A percentile compares a stretch with the other conserved stretches of the same genome.
These are phyloP conservation scores for Paralagenidium karlingii DNA, from an alignment of 352 stramenopile species.

Conservation along the genomic window DNA sequence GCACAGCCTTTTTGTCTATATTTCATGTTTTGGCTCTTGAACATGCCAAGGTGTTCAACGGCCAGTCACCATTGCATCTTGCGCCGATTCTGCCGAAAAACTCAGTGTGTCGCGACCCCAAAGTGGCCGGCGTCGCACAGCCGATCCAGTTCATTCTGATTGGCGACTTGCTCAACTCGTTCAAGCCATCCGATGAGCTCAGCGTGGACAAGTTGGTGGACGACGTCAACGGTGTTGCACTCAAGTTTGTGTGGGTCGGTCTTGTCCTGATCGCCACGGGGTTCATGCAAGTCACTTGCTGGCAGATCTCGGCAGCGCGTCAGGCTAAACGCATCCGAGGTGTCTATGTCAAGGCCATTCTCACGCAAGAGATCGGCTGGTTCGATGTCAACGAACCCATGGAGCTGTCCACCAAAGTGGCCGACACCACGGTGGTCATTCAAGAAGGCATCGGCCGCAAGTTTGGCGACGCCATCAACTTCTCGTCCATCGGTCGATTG, in stretches of 20 bases:
- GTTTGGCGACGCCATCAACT: conserved; percentile 37
- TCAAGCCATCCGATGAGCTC: conserved; percentile 28
- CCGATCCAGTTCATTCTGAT: conserved; percentile 63
- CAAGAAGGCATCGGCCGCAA: conserved; percentile 53
- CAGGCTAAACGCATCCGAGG: conserved; percentile 45
- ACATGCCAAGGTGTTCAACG: too few relatives aligned
- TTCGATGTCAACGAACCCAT: conserved; percentile 54
- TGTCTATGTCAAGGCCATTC: conserved; percentile 35
- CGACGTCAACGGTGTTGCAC: conserved; percentile 9
- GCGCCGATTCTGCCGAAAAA: too few relatives aligned
- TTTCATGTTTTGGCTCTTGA: too few relatives aligned
- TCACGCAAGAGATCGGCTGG: conserved; percentile 54
- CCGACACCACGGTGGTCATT: conserved; percentile 27
- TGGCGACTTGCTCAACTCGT: conserved; percentile 56
- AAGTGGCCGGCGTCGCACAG: conserved; percentile 35
- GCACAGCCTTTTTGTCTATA: too few relatives aligned
- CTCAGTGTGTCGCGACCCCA: too few relatives aligned
- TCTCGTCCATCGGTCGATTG: conserved; percentile 54
- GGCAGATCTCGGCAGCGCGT: conserved; percentile 40
- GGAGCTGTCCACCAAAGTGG: conserved; percentile 18
- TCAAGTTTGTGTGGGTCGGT: conserved; percentile 20
- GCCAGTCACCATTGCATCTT: too few relatives aligned
- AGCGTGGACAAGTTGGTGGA: conserved; percentile 12
- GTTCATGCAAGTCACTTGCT: conserved; percentile 35
- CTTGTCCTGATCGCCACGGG: conserved; percentile 9